Evolutionary conservation across 2,329 filamentous ascomycete genomes (phyloP), one percentile per base, ranked within the genome.

Genomic region (Aspergillus sp.): DNA sequence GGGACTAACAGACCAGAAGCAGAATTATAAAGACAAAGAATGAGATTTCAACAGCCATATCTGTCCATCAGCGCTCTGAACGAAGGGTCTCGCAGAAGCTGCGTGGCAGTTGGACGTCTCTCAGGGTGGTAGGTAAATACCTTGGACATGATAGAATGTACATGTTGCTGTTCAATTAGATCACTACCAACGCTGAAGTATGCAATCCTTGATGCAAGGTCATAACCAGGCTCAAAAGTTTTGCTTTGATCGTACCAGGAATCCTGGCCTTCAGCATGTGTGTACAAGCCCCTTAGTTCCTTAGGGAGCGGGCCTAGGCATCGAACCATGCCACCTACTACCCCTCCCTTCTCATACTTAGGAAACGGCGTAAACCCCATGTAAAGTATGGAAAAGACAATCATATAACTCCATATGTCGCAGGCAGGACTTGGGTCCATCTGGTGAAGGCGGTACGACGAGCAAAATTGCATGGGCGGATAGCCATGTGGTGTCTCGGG

Each of bases 371-470:
- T 13, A 34, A 27, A 31, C 8, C 32, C 29, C 36, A 47, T 36
- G 16, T 51, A 54, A 29, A 56, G 44, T n/a, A 34, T 30, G 15
- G 40, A 29, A 29, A 56, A 54, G 15, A 53, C 24, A 32, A 44
- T 15, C 49, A 53, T 54, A 16, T 52, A 53, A 26, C 49, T 56
- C 51, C 47, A 56, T 36, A 56, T 52, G 28, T 53, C 49, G 27
- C 49, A 52, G 30, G 47, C 44, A 31, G 37, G 37, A 27, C 43
- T 53, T 34, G 49, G 40, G 7, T 37, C 37, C 40, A 43, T 26
- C 8, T 34, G 11, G 48, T 50, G 43, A 31, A 55, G 36, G 24
- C 49, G 47, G 29, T 51, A 48, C 33, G 47, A 47, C 7, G 49
- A 50, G 31, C 49, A 52, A 36, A 40, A 49, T 25, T 39, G 26